Evolutionary conservation across 2,329 filamentous ascomycete genomes (phyloP).

Genomic region (Zalaria obscura): DNA sequence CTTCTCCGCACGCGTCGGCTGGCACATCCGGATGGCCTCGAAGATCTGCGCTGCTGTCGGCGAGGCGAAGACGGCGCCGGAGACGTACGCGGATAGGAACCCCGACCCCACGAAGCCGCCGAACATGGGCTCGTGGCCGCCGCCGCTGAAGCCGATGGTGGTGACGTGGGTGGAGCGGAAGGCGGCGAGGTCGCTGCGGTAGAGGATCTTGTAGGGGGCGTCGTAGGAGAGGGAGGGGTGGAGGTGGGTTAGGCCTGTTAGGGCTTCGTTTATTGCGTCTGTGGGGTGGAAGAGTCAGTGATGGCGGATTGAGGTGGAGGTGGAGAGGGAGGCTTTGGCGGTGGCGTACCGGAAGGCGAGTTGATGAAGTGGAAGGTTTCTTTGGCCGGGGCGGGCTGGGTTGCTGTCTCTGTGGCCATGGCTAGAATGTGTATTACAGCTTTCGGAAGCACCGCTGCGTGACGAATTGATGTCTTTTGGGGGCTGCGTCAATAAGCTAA

Average conservation of each 20-base stretch:
- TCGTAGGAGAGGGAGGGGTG: constrained; percentile 19
- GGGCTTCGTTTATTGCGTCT: constrained; percentile 21
- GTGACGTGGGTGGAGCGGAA: constrained; percentile 19
- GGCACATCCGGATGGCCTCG: constrained; percentile 39
- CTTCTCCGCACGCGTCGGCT: constrained; percentile 27
- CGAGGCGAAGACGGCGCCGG: constrained; percentile 49
- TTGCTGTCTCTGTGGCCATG: constrained; percentile 2
- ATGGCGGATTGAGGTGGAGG: neutral
- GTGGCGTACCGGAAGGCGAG: constrained; percentile 7
- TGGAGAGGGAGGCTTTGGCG: neutral
- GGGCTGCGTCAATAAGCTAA: no score
- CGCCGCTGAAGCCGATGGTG: constrained; percentile 22
- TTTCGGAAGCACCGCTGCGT: no score
- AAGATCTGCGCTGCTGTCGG: constrained; percentile 50
- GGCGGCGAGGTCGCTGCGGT: constrained; percentile 17
- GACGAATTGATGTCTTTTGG: no score
- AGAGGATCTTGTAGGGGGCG: constrained; percentile 21
- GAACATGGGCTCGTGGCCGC: constrained; percentile 44
- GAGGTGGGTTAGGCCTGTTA: constrained; percentile 19
- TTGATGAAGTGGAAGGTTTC: constrained; percentile 25
- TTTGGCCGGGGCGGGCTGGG: constrained; percentile 1
- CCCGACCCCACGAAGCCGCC: constrained; percentile 49
- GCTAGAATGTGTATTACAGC: no score
- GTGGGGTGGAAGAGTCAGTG: constrained; percentile 7
- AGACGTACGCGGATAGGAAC: constrained; percentile 46